Conservation (phyloP, 140 eudicot genomes). For the Cichorium intybus region DNA sequence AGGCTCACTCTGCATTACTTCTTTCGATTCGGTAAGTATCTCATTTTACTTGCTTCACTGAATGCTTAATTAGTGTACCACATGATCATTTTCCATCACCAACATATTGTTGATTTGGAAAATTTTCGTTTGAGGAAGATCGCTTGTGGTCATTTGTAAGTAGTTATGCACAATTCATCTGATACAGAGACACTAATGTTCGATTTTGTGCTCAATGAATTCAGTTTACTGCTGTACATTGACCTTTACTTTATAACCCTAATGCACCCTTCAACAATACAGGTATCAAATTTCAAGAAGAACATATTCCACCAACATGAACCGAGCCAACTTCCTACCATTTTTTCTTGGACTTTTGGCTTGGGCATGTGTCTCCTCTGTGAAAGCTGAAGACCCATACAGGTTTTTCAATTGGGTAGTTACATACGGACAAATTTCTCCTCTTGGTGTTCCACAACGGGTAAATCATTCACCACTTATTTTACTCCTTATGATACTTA, state of each 20-base stretch:
- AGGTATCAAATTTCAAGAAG: constrained; percentile 13
- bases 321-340: constrained; percentile 39
- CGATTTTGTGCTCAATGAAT: not conserved
- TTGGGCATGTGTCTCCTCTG: constrained; percentile 36
- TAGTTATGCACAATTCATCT: not conserved
- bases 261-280: not conserved
- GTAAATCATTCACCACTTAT: constrained; percentile 28
- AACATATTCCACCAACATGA: constrained; percentile 30
- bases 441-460: constrained; percentile 80
- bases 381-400: constrained; percentile 84
- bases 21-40: constrained; percentile 13
- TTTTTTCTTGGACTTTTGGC: constrained; percentile 61
- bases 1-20: constrained; percentile 14
- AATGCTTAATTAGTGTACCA: not conserved
- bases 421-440: constrained; percentile 62
- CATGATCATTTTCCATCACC: not conserved
- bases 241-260: too few relatives aligned
- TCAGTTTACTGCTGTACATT: not conserved
- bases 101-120: not conserved
- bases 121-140: not conserved
- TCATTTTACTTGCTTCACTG: not conserved
- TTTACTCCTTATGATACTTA: not conserved
- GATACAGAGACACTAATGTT: not conserved
- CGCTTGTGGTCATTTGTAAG: not conserved
- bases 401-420: constrained; percentile 55